These are phyloP conservation scores for Yamadazyma diddensiae DNA, from an alignment of 1,139 yeast genomes.

Conservation along the genomic window DNA sequence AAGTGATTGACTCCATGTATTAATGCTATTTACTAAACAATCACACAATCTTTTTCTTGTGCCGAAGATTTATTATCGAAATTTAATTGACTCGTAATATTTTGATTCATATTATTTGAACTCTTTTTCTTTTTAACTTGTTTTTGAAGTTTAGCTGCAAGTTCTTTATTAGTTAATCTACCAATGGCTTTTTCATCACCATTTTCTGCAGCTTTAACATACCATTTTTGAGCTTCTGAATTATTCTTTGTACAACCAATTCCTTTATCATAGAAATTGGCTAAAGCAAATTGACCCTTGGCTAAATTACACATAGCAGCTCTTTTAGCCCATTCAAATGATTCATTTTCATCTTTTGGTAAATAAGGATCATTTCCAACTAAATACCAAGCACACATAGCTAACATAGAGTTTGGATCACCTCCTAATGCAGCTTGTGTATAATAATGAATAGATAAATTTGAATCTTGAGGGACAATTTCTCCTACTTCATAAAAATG, in stretches of 20 bases:
- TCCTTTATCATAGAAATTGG: slow-evolving; percentile 83
- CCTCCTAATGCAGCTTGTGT: slow-evolving; percentile 89
- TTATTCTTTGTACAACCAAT: slow-evolving; percentile 71
- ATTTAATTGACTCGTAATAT: slow-evolving; percentile 6
- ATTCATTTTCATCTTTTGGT: slow-evolving; percentile 77
- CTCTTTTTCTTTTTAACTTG: slow-evolving; percentile 23
- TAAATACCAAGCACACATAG: slow-evolving; percentile 95
- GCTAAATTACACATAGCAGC: slow-evolving; percentile 75
- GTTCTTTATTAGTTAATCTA: slow-evolving; percentile 33
- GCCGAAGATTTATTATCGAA: slow-evolving; percentile 15
- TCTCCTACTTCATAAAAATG: slow-evolving; percentile 83
- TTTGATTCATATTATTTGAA: slow-evolving; percentile 2
- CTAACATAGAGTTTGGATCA: slow-evolving; percentile 85
- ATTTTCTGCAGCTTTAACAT: slow-evolving; percentile 65
- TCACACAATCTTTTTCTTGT: slow-evolving; percentile 45
- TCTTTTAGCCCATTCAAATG: slow-evolving; percentile 90
- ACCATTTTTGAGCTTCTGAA: slow-evolving; percentile 70
- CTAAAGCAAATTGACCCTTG: slow-evolving; percentile 86
- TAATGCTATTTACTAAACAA: too few relatives aligned
- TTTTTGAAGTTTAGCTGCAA: slow-evolving; percentile 30
- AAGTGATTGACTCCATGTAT: too few relatives aligned
- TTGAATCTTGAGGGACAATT: slow-evolving; percentile 76
- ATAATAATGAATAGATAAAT: slow-evolving; percentile 86
- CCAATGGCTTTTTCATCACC: slow-evolving; percentile 66
- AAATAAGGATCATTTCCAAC: slow-evolving; percentile 85